Percentiles rank a stretch among this genome's conserved stretches.
Conservation (phyloP, 129 eudicot species). For the Erigeron canadensis region DNA sequence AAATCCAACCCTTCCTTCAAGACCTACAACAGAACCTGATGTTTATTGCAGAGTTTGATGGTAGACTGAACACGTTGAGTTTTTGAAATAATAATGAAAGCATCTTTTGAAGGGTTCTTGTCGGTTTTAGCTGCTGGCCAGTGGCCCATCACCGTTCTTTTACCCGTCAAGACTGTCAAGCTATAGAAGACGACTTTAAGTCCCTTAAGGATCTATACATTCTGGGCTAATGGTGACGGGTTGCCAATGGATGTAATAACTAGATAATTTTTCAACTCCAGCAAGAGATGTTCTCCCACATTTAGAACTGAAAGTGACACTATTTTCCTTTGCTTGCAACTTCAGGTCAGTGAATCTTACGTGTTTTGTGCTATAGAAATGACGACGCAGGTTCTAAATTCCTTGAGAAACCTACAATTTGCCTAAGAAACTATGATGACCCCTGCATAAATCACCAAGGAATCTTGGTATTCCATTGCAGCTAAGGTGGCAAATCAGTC, state of each 20-base stretch:
- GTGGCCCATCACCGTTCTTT: slow-evolving; percentile 84
- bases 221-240: slow-evolving; percentile 96
- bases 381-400: too few relatives aligned
- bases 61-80: slow-evolving; percentile 73
- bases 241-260: slow-evolving; percentile 72
- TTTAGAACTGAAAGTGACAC: slow-evolving; percentile 62
- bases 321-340: too few relatives aligned
- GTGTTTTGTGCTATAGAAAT: too few relatives aligned
- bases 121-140: slow-evolving; percentile 88
- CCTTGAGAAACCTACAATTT: too few relatives aligned
- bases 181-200: slow-evolving; percentile 86
- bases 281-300: slow-evolving; percentile 73
- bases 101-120: slow-evolving; percentile 82
- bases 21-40: slow-evolving; percentile 77
- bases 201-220: slow-evolving; percentile 74
- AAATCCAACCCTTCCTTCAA: slow-evolving; percentile 74
- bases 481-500: too few relatives aligned
- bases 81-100: slow-evolving; percentile 91
- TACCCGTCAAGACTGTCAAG: slow-evolving; percentile 64
- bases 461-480: too few relatives aligned
- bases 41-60: too few relatives aligned
- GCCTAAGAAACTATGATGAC: too few relatives aligned
- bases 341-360: too few relatives aligned
- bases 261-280: slow-evolving; percentile 70
- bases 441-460: too few relatives aligned